A percentile compares a stretch with the other conserved stretches of the same genome.
phyloP scores from a whole-genome alignment of 2,329 filamentous ascomycete species.

The Penicillium vulpinum region DNA sequence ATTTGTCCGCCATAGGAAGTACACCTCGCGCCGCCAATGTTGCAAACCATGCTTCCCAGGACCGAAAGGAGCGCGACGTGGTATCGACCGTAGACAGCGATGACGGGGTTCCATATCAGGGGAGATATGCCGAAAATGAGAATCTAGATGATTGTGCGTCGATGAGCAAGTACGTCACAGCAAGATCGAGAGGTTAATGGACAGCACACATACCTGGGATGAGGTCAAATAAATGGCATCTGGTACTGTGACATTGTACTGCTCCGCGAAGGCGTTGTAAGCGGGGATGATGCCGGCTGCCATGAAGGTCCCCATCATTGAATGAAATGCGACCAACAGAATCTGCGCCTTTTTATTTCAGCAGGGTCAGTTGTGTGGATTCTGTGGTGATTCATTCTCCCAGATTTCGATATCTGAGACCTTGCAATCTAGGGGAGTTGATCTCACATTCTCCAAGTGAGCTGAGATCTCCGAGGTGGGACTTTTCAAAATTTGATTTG shows the following conservation, averaged over 20 bases:
- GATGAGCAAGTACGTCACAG: background rate
- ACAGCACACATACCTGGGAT: conserved; percentile 35
- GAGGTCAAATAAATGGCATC: conserved; percentile 55
- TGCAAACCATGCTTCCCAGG: conserved; percentile 49
- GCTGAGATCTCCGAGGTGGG: conserved; percentile 6
- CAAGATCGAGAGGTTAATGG: background rate
- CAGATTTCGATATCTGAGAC: background rate
- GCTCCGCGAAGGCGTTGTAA: conserved; percentile 53
- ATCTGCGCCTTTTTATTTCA: conserved; percentile 42
- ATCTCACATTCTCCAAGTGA: conserved; percentile 16
- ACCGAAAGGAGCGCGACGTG: conserved; percentile 55
- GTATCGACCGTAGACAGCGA: conserved; percentile 54
- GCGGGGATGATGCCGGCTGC: conserved; percentile 54
- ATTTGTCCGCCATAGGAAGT: conserved; percentile 51
- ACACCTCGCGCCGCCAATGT: conserved; percentile 54
- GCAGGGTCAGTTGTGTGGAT: conserved; percentile 26
- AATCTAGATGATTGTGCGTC: conserved; percentile 39
- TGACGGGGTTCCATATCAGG: conserved; percentile 57
- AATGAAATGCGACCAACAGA: conserved; percentile 56
- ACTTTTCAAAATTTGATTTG: conserved; percentile 4
- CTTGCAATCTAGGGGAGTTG: background rate
- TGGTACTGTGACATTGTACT: conserved; percentile 51
- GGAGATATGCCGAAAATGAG: conserved; percentile 54
- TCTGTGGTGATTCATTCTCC: conserved; percentile 4
- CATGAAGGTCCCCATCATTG: conserved; percentile 57